A percentile compares a stretch with the other conserved stretches of the same genome.
Evolutionary conservation across 163 green algal species (phyloP).

Genomic region (Chlorella variabilis): DNA sequence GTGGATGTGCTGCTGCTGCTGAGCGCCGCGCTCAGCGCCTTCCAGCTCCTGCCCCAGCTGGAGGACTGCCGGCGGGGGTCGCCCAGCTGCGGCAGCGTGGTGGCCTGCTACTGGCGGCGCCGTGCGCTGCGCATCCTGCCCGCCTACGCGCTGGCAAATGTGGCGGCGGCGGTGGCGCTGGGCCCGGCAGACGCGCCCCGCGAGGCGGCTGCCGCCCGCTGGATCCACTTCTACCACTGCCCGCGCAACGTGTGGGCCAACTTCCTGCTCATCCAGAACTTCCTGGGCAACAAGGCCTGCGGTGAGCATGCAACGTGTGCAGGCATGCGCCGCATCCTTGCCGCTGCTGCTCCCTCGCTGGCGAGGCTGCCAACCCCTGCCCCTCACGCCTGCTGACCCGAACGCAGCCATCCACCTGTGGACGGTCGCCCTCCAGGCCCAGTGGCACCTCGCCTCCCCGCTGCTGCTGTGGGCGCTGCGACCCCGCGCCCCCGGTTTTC

Average conservation of each 20-base stretch:
- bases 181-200: neutral
- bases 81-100: neutral
- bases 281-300: neutral
- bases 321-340: no score
- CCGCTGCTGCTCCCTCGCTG: no score
- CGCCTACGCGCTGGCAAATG: neutral
- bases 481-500: constrained; percentile 1
- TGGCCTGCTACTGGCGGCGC: neutral
- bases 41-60: neutral
- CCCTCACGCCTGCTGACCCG: no score
- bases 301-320: no score
- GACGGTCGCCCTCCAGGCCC: neutral
- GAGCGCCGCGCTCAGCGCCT: neutral
- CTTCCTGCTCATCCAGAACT: neutral
- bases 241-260: neutral
- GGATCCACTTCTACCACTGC: neutral
- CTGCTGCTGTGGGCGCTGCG: constrained; percentile 15
- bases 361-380: no score
- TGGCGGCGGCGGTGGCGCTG: neutral
- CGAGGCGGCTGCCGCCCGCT: neutral
- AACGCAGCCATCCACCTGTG: neutral
- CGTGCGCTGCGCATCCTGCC: neutral
- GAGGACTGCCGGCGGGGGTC: no score
- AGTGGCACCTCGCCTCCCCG: neutral
- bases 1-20: constrained; percentile 10